phyloP scores from a whole-genome alignment of 805 yeast genomes.

The Candida maris region DNA sequence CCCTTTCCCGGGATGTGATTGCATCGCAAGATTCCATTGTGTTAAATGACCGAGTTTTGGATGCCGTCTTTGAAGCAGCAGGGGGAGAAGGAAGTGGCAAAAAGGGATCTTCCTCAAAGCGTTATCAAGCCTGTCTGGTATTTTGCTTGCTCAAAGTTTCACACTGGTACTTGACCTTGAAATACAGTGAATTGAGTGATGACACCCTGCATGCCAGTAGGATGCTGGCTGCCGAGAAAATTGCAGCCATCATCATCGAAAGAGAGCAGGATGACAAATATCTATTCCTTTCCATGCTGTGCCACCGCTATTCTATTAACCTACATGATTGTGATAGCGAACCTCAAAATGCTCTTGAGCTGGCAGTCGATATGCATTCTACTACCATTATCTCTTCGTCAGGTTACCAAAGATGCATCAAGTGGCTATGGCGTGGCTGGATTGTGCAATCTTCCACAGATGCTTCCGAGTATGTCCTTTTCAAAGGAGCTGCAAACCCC shows the following conservation, averaged over 20 bases:
- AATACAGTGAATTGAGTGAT: slow-evolving; percentile 60
- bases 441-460: slow-evolving; percentile 70
- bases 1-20: slow-evolving; percentile 48
- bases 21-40: slow-evolving; percentile 56
- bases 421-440: slow-evolving; percentile 95
- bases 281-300: slow-evolving; percentile 69
- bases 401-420: slow-evolving; percentile 82
- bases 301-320: slow-evolving; percentile 68
- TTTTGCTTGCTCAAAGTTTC: slow-evolving; percentile 74
- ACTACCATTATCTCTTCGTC: slow-evolving; percentile 72
- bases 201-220: slow-evolving; percentile 58
- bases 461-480: slow-evolving; percentile 65
- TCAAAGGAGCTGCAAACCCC: slow-evolving; percentile 55
- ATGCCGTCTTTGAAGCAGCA: slow-evolving; percentile 66
- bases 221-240: slow-evolving; percentile 65
- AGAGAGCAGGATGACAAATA: slow-evolving; percentile 53
- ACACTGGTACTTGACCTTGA: slow-evolving; percentile 68
- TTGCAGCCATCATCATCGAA: slow-evolving; percentile 72
- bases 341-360: slow-evolving; percentile 74
- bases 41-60: slow-evolving; percentile 54
- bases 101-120: slow-evolving; percentile 50
- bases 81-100: slow-evolving; percentile 68
- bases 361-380: slow-evolving; percentile 83
- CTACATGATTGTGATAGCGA: slow-evolving; percentile 56
- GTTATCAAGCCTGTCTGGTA: slow-evolving; percentile 64